Evolutionary conservation across 108 stramenopile genomes (phyloP).

Genomic region (Skeletonema tropicum): DNA sequence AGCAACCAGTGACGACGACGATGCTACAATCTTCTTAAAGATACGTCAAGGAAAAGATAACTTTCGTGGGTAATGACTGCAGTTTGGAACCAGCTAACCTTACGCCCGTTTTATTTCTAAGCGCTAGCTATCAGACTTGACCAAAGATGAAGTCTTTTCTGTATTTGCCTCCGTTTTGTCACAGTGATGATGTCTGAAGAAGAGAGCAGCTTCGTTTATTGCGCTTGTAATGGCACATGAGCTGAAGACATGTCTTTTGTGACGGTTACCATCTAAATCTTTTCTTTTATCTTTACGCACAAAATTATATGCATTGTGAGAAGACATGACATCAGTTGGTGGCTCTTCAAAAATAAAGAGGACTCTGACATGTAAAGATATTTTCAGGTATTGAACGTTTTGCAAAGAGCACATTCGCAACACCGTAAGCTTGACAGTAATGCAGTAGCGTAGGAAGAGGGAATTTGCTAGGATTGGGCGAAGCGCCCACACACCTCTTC

Average conservation of each 20-base stretch:
- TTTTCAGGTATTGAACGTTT: conserved; percentile 68
- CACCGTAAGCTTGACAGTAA: conserved; percentile 80
- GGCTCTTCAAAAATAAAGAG: conserved; percentile 67
- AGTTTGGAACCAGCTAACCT: background rate
- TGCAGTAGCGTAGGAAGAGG: conserved; percentile 69
- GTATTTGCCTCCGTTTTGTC: conserved; percentile 59
- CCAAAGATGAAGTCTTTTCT: conserved; percentile 27
- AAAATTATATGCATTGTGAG: conserved; percentile 20
- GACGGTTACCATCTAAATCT: conserved; percentile 43
- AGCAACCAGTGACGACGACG: conserved; percentile 46
- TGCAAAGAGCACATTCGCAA: conserved; percentile 68
- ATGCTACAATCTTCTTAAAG: conserved; percentile 65
- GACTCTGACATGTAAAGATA: conserved; percentile 73
- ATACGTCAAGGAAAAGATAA: conserved; percentile 73
- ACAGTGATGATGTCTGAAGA: conserved; percentile 83
- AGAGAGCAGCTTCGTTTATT: conserved; percentile 78
- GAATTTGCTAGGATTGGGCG: conserved; percentile 21
- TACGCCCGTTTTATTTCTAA: too few species aligned
- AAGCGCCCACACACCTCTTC: conserved; percentile 30
- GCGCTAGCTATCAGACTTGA: background rate
- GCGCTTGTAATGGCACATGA: conserved; percentile 71
- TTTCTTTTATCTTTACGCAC: background rate
- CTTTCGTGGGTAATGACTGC: conserved; percentile 41
- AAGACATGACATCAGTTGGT: conserved; percentile 47
- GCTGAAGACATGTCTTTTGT: conserved; percentile 67